Percentiles rank a stretch among this genome's conserved stretches.
Evolutionary conservation across 352 stramenopile species (phyloP).

Genomic region (Halophytophthora batemanensis): DNA sequence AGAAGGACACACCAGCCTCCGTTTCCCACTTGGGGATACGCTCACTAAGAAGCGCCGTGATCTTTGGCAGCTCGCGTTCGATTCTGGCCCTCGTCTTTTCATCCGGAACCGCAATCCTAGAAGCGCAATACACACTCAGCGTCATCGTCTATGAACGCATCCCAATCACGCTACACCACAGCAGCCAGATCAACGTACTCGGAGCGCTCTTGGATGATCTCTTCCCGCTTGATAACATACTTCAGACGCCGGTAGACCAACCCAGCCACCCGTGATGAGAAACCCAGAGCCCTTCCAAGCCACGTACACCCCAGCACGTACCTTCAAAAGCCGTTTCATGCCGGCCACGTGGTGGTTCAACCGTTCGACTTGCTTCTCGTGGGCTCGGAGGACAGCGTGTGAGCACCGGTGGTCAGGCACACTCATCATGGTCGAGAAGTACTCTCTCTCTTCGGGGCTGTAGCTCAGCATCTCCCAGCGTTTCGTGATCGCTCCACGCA

Average conservation of each 20-base stretch:
- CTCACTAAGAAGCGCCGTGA: slow-evolving; percentile 34
- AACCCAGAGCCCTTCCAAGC: neutral
- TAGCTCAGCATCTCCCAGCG: slow-evolving; percentile 26
- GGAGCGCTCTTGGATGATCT: slow-evolving; percentile 32
- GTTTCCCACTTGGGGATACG: slow-evolving; percentile 39
- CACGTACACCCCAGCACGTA: neutral
- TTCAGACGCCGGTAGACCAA: slow-evolving; percentile 3
- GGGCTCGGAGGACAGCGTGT: slow-evolving; percentile 23
- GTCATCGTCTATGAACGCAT: neutral
- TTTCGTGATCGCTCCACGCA: slow-evolving; percentile 21
- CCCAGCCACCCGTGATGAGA: neutral
- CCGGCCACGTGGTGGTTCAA: slow-evolving; percentile 22
- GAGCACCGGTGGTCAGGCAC: slow-evolving; percentile 19
- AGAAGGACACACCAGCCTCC: slow-evolving; percentile 26
- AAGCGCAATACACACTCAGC: neutral
- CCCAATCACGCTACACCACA: neutral
- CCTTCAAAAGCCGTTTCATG: slow-evolving; percentile 20
- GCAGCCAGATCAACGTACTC: slow-evolving; percentile 21
- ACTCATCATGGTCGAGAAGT: slow-evolving; percentile 26
- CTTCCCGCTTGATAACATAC: slow-evolving; percentile 44
- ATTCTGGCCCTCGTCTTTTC: slow-evolving; percentile 35
- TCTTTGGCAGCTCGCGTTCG: slow-evolving; percentile 38
- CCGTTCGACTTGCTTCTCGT: slow-evolving; percentile 28
- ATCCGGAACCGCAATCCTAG: slow-evolving; percentile 23
- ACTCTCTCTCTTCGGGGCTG: slow-evolving; percentile 15